Evolutionary conservation across 2,329 filamentous ascomycete species (phyloP).

Genomic region (Aspergillus pseudonomiae): DNA sequence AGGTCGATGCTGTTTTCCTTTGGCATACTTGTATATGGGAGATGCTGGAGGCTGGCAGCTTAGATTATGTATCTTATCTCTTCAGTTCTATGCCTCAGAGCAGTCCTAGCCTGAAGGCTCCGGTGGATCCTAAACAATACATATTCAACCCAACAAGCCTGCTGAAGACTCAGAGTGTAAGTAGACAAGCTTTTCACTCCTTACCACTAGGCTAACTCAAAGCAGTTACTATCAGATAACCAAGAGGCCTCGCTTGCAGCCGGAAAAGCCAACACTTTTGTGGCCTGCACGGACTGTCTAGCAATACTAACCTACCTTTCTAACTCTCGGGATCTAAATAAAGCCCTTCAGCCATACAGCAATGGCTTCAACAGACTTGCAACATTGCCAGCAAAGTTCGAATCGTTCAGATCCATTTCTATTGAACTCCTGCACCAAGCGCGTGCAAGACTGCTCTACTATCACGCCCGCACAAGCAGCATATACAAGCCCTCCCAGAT

Average conservation of each 20-base stretch:
- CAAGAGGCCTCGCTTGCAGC: constrained; percentile 61
- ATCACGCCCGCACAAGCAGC: constrained; percentile 64
- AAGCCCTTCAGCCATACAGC: constrained; percentile 43
- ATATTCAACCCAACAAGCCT: constrained; percentile 36
- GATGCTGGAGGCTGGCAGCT: constrained; percentile 54
- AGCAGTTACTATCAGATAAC: constrained; percentile 56
- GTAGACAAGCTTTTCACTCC: constrained; percentile 19
- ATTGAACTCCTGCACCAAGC: constrained; percentile 70
- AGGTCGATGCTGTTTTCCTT: constrained; percentile 49
- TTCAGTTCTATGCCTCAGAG: constrained; percentile 45
- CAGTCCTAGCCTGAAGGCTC: constrained; percentile 34
- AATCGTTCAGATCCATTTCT: constrained; percentile 34
- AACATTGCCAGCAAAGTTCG: constrained; percentile 45
- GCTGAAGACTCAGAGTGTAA: constrained; percentile 45
- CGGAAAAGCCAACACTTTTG: constrained; percentile 53
- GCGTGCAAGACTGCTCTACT: constrained; percentile 66
- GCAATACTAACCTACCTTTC: constrained; percentile 70
- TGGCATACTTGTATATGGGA: constrained; percentile 70
- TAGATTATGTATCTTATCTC: constrained; percentile 39
- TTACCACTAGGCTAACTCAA: constrained; percentile 50
- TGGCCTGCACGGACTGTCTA: constrained; percentile 62
- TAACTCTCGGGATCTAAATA: constrained; percentile 33
- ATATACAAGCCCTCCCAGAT: constrained; percentile 70
- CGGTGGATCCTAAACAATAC: constrained; percentile 21
- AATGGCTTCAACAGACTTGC: constrained; percentile 49